A percentile compares a stretch with the other conserved stretches of the same genome.
Evolutionary conservation across 164 flowering plant genomes (phyloP).

Genomic region (Vitis rotundifolia): DNA sequence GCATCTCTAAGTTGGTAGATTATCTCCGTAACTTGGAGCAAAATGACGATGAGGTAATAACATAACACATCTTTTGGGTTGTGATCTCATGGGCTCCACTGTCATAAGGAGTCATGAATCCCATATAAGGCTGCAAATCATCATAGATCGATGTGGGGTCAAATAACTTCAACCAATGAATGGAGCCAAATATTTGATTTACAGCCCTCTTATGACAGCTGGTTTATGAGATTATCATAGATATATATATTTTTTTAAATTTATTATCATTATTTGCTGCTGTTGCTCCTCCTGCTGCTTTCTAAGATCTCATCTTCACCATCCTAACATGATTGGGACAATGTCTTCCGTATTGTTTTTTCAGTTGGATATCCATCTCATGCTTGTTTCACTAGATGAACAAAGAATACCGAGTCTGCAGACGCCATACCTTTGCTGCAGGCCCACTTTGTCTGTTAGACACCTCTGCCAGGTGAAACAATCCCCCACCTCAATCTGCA

Average conservation of each 20-base stretch:
- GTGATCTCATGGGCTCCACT: neutral
- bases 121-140: neutral
- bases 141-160: too few species aligned
- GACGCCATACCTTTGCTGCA: conserved; percentile 74
- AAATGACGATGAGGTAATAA: conserved; percentile 36
- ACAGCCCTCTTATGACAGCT: neutral
- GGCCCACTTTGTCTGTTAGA: conserved; percentile 52
- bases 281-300: too few species aligned
- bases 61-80: neutral
- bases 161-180: neutral
- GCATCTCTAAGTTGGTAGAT: conserved; percentile 59
- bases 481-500: neutral
- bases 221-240: neutral
- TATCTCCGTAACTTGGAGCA: conserved; percentile 53
- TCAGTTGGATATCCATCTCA: conserved; percentile 67
- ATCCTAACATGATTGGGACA: conserved; percentile 7
- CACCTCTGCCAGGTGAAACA: conserved; percentile 58
- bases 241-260: too few species aligned
- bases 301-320: too few species aligned
- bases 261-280: too few species aligned
- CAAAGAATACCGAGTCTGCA: conserved; percentile 54
- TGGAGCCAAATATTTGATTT: neutral
- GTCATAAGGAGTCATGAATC: neutral
- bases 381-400: conserved; percentile 61
- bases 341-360: conserved; percentile 2